Evolutionary conservation across 805 yeast species (phyloP).

Genomic region (Metschnikowia lachancei): DNA sequence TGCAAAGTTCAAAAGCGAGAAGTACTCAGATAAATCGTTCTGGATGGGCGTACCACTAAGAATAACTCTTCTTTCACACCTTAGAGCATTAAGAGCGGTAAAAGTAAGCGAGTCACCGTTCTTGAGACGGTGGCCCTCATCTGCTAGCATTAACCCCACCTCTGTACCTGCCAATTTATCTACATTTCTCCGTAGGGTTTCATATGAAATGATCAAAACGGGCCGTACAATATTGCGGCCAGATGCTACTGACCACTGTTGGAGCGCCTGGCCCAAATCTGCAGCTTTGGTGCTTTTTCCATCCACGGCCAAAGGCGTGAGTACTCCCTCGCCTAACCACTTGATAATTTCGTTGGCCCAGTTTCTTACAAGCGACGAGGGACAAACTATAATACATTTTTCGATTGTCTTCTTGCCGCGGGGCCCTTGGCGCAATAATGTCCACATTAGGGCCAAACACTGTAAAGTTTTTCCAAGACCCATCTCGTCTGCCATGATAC

Average conservation of each 20-base stretch:
- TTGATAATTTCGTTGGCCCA: conserved; percentile 97
- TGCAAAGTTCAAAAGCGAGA: conserved; percentile 84
- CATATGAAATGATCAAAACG: conserved; percentile 89
- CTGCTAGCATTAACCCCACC: conserved; percentile 70
- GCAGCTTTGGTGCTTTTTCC: conserved; percentile 77
- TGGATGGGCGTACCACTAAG: conserved; percentile 97
- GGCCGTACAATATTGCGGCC: conserved; percentile 92
- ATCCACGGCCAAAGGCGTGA: conserved; percentile 87
- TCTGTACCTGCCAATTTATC: conserved; percentile 71
- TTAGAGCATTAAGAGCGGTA: conserved; percentile 77
- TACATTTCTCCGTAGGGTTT: conserved; percentile 83
- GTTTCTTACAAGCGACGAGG: conserved; percentile 86
- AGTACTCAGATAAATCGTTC: conserved; percentile 91
- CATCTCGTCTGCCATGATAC: conserved; percentile 98
- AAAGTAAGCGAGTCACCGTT: conserved; percentile 90
- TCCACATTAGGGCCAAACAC: conserved; percentile 91
- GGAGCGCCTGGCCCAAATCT: conserved; percentile 65
- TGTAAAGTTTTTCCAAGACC: conserved; percentile 90
- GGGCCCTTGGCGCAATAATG: conserved; percentile 83
- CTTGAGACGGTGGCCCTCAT: conserved; percentile 44
- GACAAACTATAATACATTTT: conserved; percentile 91
- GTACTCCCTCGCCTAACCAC: conserved; percentile 92
- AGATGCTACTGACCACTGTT: conserved; percentile 81
- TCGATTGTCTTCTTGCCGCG: conserved; percentile 78
- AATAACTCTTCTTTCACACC: conserved; percentile 85